phyloP scores from a whole-genome alignment of 345 rosid genomes.

The Durio zibethinus region DNA sequence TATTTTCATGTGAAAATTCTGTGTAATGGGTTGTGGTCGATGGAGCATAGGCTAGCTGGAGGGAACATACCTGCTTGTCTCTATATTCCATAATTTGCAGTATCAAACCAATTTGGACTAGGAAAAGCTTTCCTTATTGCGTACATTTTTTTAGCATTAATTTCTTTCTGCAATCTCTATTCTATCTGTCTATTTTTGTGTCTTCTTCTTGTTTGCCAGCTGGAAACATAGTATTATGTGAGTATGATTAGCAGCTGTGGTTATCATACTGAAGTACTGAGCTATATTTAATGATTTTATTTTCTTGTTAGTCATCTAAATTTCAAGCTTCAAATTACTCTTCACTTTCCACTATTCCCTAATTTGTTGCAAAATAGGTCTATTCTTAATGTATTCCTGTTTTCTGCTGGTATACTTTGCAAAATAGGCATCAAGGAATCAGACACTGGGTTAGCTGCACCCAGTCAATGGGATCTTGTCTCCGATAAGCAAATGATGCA shows the following conservation, averaged over 20 bases:
- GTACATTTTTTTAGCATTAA: background rate
- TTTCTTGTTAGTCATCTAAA: background rate
- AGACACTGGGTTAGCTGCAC: slow-evolving; percentile 94
- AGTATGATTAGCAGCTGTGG: background rate
- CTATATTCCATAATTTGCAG: background rate
- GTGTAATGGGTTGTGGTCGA: background rate
- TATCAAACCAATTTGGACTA: background rate
- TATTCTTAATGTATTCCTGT: background rate
- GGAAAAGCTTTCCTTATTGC: background rate
- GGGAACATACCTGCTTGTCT: background rate
- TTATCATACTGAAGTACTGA: background rate
- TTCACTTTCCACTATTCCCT: background rate
- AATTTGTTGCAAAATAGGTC: background rate
- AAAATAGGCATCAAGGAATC: slow-evolving; percentile 87
- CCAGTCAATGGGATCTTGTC: slow-evolving; percentile 99
- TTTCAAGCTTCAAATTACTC: background rate
- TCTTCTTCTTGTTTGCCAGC: background rate
- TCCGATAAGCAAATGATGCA: slow-evolving; percentile 99
- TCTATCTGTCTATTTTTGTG: background rate
- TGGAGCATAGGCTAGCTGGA: background rate
- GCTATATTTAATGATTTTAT: background rate
- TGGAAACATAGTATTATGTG: background rate
- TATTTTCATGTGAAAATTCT: background rate
- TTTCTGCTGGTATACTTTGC: background rate
- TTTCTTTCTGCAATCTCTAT: background rate